A percentile compares a stretch with the other conserved stretches of the same genome.
Evolutionary conservation across 768 basidiomycete species (phyloP).

Genomic region (Crepidotus variabilis): DNA sequence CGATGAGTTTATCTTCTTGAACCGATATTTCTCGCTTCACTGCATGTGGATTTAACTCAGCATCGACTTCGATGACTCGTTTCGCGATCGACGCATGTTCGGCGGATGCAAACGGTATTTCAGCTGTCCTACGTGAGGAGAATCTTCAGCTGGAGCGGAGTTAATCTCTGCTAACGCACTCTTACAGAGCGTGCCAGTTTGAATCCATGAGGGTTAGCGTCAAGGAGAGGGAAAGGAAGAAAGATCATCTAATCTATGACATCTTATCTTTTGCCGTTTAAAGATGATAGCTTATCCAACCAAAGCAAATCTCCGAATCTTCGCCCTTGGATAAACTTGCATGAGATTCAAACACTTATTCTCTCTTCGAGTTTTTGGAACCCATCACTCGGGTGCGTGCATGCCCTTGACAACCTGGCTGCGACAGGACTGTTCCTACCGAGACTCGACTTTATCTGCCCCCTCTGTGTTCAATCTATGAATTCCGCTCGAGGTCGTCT

Average conservation of each 20-base stretch:
- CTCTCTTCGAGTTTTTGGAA: no score
- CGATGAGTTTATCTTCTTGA: constrained; percentile 65
- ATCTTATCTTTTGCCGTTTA: not conserved
- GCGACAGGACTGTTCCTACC: no score
- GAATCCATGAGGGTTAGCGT: constrained; percentile 7
- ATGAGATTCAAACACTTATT: no score
- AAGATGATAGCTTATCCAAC: no score
- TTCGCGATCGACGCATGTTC: constrained; percentile 81
- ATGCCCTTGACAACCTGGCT: no score
- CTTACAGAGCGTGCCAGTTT: constrained; percentile 10
- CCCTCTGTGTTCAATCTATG: no score
- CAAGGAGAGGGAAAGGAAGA: not conserved
- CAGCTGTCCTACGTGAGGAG: constrained; percentile 43
- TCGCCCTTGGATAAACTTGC: no score
- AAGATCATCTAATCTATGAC: not conserved
- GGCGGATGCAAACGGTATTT: constrained; percentile 71
- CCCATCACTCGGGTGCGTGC: no score
- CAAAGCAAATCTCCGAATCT: no score
- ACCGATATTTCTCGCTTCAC: constrained; percentile 71
- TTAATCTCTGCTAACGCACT: not conserved
- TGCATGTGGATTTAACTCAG: constrained; percentile 76
- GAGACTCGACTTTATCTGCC: no score
- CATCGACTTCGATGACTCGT: constrained; percentile 82
- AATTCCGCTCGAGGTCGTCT: no score
- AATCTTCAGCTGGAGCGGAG: not conserved